Evolutionary conservation across 306 rosid genomes (phyloP).

Genomic region (Inga oerstediana): DNA sequence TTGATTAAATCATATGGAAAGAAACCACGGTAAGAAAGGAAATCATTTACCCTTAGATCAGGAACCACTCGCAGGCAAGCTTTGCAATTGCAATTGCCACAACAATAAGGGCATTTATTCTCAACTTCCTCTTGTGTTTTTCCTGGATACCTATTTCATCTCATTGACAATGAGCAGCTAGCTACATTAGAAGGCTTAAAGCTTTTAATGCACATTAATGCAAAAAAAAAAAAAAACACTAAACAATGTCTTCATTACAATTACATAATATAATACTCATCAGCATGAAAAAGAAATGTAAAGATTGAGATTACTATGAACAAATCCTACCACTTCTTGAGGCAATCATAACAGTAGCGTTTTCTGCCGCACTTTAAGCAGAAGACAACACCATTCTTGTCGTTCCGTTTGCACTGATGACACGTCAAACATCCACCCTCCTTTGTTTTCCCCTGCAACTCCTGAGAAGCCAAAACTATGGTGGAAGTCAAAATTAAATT

Average conservation of each 20-base stretch:
- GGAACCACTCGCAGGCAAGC: constrained; percentile 64
- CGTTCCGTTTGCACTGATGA: constrained; percentile 73
- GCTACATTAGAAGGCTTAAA: constrained; percentile 10
- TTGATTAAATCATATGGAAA: background rate
- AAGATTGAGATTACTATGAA: background rate
- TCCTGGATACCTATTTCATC: constrained; percentile 64
- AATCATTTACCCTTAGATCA: constrained; percentile 33
- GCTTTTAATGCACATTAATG: constrained; percentile 7
- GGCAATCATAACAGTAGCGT: constrained; percentile 62
- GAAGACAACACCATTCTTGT: constrained; percentile 61
- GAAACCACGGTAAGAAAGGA: constrained; percentile 1
- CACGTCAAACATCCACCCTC: constrained; percentile 68
- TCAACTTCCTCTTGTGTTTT: constrained; percentile 50
- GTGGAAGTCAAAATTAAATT: background rate
- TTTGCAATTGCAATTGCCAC: constrained; percentile 71
- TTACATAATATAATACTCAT: background rate
- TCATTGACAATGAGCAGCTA: constrained; percentile 21
- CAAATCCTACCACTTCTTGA: constrained; percentile 53
- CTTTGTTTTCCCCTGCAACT: constrained; percentile 29
- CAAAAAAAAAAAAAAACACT: background rate
- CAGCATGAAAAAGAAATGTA: background rate
- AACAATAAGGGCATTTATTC: constrained; percentile 62
- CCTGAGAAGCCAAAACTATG: constrained; percentile 23
- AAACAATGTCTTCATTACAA: constrained; percentile 19
- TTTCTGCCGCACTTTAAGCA: constrained; percentile 52